Evolutionary conservation across 768 basidiomycete genomes (phyloP), one percentile per base, ranked within the genome.

Genomic region (Filobasidium floriforme): DNA sequence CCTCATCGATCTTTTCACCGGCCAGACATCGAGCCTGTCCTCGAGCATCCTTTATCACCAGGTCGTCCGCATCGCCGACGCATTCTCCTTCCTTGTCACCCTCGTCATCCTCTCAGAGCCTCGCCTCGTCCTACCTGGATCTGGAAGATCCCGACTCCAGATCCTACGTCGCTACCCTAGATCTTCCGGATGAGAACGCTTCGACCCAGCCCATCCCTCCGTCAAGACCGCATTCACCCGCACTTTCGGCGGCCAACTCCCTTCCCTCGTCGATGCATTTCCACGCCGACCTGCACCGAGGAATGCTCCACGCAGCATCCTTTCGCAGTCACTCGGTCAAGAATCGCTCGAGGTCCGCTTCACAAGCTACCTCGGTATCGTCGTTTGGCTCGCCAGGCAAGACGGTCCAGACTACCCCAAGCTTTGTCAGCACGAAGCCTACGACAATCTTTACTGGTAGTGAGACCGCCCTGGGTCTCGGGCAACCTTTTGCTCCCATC

Each of bases 131-230:
- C 26, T 68, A 60, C 49, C 59, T 68, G 19, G 67, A 26, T 24
- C 43, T 64, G 1, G 55, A 68, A 22, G 67, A 68, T 59, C 67
- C 67, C 26, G 67, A 68, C 22, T 15, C 55, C 12, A 32, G 67
- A 32, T 63, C 62, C 19, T 68, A 59, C 49, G 59, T 68, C 4
- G 54, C 67, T 26, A 66, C 60, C 26, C 41, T 51, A 24, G 49
- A 41, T 54, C 46, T 40, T 1, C 92, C 92, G 18, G 93, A 97
- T 75, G 94, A 96, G 63, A 92, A 96, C 74, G 94, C 94, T 11
- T 94, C 91, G 43, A 78, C 96, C 18, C 85, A 92, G 37, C 92
- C 92, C 3, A 79, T 97, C 41, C 89, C 92, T 26, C 94, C 94
- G 5, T 91, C 88, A 70, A 83, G 86, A 5, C 89, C 90, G 12